Evolutionary conservation across 176 grass and related monocot genomes (phyloP), one percentile per base, ranked within the genome.

Genomic region (Eremochloa ophiuroides): DNA sequence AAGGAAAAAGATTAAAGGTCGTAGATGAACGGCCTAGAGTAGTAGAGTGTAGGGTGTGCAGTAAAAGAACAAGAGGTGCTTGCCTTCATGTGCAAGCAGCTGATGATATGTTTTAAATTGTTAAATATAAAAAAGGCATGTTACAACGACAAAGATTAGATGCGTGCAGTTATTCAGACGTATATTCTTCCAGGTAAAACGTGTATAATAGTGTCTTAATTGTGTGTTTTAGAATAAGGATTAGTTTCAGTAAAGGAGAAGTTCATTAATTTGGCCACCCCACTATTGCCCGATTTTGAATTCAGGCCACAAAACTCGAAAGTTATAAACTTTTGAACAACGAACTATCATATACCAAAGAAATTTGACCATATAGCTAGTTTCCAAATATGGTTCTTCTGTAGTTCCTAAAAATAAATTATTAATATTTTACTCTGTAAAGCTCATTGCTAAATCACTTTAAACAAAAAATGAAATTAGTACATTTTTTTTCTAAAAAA

Each of bases 81-180:
- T 91, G 62, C 8, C 87, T 87, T 94, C 87, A 56, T 85, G 58
- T 43, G 71, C 79, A 94, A 91, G 86, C 3, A 86, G 23, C 5
- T 66, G 17, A 62, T 62, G 26, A 59, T 59, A 59, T 30, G 2
- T 2, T 34, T 18, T 31, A n/a, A n/a, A n/a, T n/a, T n/a, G n/a
- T n/a, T n/a, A n/a, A n/a, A n/a, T n/a, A n/a, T n/a, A n/a, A n/a
- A n/a, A n/a, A n/a, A n/a, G n/a, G n/a, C n/a, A n/a, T n/a, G n/a
- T n/a, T n/a, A n/a, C n/a, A n/a, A n/a, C n/a, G n/a, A n/a, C n/a
- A n/a, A n/a, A n/a, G n/a, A n/a, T n/a, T n/a, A n/a, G n/a, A n/a
- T n/a, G n/a, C n/a, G n/a, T n/a, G n/a, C n/a, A n/a, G n/a, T n/a
- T n/a, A n/a, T n/a, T n/a, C n/a, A n/a, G n/a, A n/a, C n/a, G n/a